These are phyloP conservation scores for Elsinoe necatrix DNA, from an alignment of 2,329 filamentous ascomycete genomes.

Conservation along the genomic window DNA sequence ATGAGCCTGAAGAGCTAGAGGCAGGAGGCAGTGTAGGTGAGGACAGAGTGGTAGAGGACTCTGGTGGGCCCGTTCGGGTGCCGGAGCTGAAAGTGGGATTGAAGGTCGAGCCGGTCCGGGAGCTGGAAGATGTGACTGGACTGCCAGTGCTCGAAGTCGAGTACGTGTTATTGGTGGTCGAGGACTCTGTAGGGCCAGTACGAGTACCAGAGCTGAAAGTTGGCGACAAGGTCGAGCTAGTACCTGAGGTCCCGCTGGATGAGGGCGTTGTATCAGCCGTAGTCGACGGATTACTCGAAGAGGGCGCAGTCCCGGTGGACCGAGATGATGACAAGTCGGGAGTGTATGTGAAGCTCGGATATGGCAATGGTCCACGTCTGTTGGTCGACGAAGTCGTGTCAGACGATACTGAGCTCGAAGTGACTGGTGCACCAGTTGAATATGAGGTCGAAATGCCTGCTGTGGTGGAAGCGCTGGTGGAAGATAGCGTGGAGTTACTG, in stretches of 20 bases:
- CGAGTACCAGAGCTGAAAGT: conserved; percentile 20
- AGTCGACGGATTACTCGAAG: conserved; percentile 10
- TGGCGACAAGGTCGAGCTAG: background rate
- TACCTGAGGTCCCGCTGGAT: background rate
- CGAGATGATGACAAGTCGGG: background rate
- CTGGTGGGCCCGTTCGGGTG: conserved; percentile 16
- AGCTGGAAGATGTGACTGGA: background rate
- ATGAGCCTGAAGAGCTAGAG: conserved; percentile 25
- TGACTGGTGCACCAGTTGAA: background rate
- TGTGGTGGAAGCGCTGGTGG: background rate
- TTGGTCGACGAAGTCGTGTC: background rate
- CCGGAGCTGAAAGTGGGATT: conserved; percentile 19
- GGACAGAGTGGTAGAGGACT: conserved; percentile 3
- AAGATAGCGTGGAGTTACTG: background rate
- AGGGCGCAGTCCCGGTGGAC: background rate
- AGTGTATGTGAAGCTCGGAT: conserved; percentile 12
- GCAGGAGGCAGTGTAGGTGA: conserved; percentile 18
- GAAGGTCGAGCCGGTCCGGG: background rate
- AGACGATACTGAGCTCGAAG: background rate
- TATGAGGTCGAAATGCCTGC: background rate
- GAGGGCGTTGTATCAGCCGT: background rate
- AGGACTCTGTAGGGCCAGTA: conserved; percentile 3
- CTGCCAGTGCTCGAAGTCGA: background rate
- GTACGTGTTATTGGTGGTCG: background rate
- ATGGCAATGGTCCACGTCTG: background rate